Conservation (phyloP, 805 yeast genomes). For the Myxozyma mucilagina region DNA sequence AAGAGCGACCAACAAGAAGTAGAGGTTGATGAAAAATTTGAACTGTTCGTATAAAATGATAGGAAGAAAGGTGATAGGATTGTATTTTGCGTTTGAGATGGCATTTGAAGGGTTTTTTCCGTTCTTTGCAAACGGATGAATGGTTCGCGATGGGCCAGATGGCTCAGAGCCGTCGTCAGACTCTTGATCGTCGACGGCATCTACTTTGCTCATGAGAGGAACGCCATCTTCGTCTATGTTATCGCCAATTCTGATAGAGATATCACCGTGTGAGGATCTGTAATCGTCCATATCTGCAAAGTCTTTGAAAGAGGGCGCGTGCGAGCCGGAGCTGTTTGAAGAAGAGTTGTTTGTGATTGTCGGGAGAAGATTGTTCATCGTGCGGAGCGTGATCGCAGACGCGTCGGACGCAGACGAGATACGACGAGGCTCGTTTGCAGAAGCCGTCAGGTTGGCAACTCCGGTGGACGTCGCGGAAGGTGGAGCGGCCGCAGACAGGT, state of each 20-base stretch:
- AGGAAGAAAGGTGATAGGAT: constrained; percentile 84
- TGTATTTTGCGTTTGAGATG: constrained; percentile 91
- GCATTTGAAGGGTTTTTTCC: constrained; percentile 60
- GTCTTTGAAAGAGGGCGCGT: constrained; percentile 29
- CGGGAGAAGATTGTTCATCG: constrained; percentile 16
- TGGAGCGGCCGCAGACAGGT: constrained; percentile 10
- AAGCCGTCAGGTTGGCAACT: neutral
- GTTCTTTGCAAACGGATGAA: constrained; percentile 23
- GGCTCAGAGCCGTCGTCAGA: constrained; percentile 22
- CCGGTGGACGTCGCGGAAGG: constrained; percentile 6
- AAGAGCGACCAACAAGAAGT: constrained; percentile 87
- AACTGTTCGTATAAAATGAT: constrained; percentile 90
- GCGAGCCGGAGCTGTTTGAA: constrained; percentile 7
- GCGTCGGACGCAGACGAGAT: constrained; percentile 28
- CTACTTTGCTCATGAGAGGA: constrained; percentile 31
- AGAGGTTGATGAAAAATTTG: constrained; percentile 92
- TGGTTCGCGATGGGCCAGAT: constrained; percentile 26
- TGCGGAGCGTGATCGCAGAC: constrained; percentile 30
- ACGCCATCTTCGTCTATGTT: constrained; percentile 29
- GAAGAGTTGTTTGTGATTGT: neutral
- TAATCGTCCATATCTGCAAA: constrained; percentile 24
- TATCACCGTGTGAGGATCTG: constrained; percentile 22
- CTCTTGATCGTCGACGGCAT: constrained; percentile 19
- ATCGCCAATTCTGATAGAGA: constrained; percentile 31
- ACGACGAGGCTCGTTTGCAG: constrained; percentile 13